Conservation (phyloP, 2,329 filamentous ascomycete genomes). For the Penicillium sp. region DNA sequence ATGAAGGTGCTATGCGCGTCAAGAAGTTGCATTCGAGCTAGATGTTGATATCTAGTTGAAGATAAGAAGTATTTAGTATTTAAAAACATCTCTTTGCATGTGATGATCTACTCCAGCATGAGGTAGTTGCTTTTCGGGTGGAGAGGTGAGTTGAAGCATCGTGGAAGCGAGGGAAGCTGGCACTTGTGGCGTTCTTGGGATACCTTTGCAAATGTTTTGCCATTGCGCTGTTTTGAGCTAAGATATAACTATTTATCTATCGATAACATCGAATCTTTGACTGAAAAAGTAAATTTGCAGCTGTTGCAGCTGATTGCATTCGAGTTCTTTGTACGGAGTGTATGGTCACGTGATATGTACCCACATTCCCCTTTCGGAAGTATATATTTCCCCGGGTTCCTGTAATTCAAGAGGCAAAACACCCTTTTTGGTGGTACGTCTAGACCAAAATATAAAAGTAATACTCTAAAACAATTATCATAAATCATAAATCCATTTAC, state of each 20-base stretch:
- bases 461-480: too few species aligned
- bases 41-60: conserved; percentile 10
- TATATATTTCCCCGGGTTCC: background rate
- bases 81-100: background rate
- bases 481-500: too few species aligned
- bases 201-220: conserved; percentile 11
- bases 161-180: conserved; percentile 3
- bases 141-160: background rate
- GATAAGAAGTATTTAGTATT: background rate
- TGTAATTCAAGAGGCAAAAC: too few species aligned
- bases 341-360: background rate
- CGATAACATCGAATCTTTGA: conserved; percentile 1
- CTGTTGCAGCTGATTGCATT: background rate
- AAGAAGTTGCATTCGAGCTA: conserved; percentile 77
- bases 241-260: conserved; percentile 6
- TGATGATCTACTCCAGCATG: background rate
- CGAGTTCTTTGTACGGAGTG: too few species aligned
- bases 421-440: too few species aligned
- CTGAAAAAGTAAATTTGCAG: background rate
- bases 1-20: conserved; percentile 79
- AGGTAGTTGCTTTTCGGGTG: background rate
- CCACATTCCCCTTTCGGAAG: background rate
- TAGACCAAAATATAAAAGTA: too few species aligned
- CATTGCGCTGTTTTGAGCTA: conserved; percentile 2
- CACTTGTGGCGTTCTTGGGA: conserved; percentile 15